Base-by-base conservation (phyloP, 257 asterid species). In the Solanum pimpinellifolium region DNA sequence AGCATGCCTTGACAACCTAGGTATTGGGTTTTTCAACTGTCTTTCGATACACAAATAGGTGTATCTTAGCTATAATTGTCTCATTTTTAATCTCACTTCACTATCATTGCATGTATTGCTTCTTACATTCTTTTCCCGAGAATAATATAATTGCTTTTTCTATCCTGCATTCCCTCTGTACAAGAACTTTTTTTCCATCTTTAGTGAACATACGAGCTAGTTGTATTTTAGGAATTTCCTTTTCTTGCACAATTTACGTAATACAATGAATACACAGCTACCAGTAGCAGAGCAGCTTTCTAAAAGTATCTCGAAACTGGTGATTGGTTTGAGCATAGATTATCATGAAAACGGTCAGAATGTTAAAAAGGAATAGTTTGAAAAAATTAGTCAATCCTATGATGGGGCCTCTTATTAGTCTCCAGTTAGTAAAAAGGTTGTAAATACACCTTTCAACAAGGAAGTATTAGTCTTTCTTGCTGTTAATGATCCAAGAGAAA, bases 261-360 rank as follows among this genome's bases (percentile, higher is more conserved):
- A 88, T 86, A 95, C 98, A 46, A 89, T 89, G 89, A 91, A 87
- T 82, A 95, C 99, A 14, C 98, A 97, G 87, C 87, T 97, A 90
- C 90, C 92, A 75, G 97, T 95, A 86, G 99, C 97, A 88, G 97
- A 95, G 90, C 96, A 95, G 80, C 98, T 94, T 83, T 94, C 99
- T 69, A 95, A 92, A 87, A 92, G 94, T 80, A 97, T 95, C 88
- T 89, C 94, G 10, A 92, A 93, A 87, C 99, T 94, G 91, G 92
- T 97, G 98, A 90, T 94, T 85, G 91, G 91, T 87, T 91, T 97
- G 90, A 91, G 93, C 87, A 88, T 97, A 46, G 92, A 93, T 41
- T 89, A 93, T 85, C 90, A 91, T 87, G 93, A 86, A 87, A 91
- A 90, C 87, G 83, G 85, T 37, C 92, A 90, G 72, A 95, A 92